These are phyloP conservation scores for Ophiostoma ulmi DNA, from an alignment of 2,329 filamentous ascomycete species.

Conservation along the genomic window DNA sequence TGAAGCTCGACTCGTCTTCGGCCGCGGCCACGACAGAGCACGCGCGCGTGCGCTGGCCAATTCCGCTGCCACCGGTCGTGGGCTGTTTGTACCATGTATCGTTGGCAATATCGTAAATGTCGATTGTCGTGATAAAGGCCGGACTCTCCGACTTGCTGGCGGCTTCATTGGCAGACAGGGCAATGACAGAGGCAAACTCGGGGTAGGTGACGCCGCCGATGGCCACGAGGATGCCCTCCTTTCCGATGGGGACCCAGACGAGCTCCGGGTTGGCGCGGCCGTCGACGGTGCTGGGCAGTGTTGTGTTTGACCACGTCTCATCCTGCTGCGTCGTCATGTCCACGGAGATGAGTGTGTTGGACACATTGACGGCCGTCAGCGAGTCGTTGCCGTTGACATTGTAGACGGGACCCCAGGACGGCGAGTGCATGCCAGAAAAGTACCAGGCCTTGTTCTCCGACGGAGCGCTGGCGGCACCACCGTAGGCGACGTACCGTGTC, in stretches of 20 bases:
- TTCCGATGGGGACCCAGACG: slow-evolving; percentile 72
- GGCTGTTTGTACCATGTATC: slow-evolving; percentile 70
- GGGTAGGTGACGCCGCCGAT: slow-evolving; percentile 68
- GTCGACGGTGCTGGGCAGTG: slow-evolving; percentile 45
- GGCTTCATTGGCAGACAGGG: slow-evolving; percentile 33
- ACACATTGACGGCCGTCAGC: slow-evolving; percentile 41
- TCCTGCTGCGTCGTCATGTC: slow-evolving; percentile 50
- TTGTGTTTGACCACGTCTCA: slow-evolving; percentile 54
- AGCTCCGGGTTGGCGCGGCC: slow-evolving; percentile 60
- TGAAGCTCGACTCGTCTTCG: slow-evolving; percentile 66
- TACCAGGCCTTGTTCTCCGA: slow-evolving; percentile 69
- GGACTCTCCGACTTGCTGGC: slow-evolving; percentile 57
- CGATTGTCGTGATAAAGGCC: slow-evolving; percentile 64
- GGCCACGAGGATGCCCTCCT: slow-evolving; percentile 69
- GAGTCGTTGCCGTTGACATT: slow-evolving; percentile 34
- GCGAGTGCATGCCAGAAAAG: slow-evolving; percentile 58
- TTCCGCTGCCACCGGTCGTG: slow-evolving; percentile 58
- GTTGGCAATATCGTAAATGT: slow-evolving; percentile 70
- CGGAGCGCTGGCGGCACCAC: slow-evolving; percentile 58
- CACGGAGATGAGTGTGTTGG: slow-evolving; percentile 55
- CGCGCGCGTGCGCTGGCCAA: slow-evolving; percentile 53
- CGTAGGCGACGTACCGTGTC: slow-evolving; percentile 60
- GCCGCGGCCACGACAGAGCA: slow-evolving; percentile 72
- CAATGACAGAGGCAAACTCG: slow-evolving; percentile 37
- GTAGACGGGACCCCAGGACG: slow-evolving; percentile 47